These are phyloP conservation scores for Fraxinus floribunda DNA, from an alignment of 305 asterid genomes.

Conservation along the genomic window DNA sequence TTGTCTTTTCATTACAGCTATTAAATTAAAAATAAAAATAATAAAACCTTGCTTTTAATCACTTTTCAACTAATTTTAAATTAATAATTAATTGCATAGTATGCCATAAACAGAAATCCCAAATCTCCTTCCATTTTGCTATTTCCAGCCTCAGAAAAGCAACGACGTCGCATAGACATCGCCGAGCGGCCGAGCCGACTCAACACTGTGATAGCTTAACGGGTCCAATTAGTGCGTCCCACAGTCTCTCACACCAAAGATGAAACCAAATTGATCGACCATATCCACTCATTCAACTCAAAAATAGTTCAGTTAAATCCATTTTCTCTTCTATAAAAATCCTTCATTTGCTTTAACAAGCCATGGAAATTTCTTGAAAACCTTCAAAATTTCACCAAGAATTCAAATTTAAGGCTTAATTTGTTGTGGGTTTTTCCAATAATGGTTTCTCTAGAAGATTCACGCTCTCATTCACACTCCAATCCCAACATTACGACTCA, in stretches of 20 bases:
- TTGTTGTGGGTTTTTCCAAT: not conserved
- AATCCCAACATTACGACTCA: not conserved
- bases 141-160: not conserved
- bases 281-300: constrained; percentile 40
- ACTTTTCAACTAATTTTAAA: not conserved
- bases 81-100: too few species aligned
- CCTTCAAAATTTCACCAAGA: not conserved
- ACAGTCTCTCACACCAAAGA: not conserved
- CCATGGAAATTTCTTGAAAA: constrained; percentile 29
- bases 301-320: not conserved
- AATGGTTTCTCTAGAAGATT: constrained; percentile 64
- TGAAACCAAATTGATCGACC: constrained; percentile 12
- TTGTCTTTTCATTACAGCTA: not conserved
- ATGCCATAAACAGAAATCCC: not conserved
- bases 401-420: constrained; percentile 5
- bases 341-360: constrained; percentile 18
- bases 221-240: not conserved
- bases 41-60: not conserved
- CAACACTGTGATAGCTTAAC: not conserved
- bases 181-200: not conserved
- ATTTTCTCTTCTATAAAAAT: constrained; percentile 15
- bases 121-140: not conserved
- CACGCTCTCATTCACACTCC: constrained; percentile 24
- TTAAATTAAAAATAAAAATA: too few species aligned
- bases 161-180: not conserved